phyloP scores from a whole-genome alignment of 1,284 basidiomycete species.

The Apiotrichum domesticum region DNA sequence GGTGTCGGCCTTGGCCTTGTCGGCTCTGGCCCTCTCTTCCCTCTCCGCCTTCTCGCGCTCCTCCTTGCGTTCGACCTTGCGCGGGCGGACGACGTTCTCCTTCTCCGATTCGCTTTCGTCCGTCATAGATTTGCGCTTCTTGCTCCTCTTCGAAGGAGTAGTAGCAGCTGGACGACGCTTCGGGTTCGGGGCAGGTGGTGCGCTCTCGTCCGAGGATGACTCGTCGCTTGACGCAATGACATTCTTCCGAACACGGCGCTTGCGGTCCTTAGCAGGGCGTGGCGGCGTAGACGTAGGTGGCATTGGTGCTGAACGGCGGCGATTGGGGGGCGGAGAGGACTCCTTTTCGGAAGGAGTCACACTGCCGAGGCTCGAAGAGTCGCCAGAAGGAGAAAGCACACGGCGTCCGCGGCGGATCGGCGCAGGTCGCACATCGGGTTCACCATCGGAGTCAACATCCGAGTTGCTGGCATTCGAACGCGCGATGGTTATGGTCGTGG shows the following conservation, averaged over 20 bases:
- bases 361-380: constrained; percentile 1
- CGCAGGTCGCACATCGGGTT: constrained; percentile 6
- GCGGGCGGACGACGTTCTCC: constrained; percentile 1
- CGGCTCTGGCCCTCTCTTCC: neutral
- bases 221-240: constrained; percentile 19
- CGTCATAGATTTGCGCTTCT: constrained; percentile 1
- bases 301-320: neutral
- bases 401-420: constrained; percentile 7
- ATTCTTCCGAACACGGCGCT: constrained; percentile 16
- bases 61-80: constrained; percentile 2
- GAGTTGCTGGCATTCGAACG: constrained; percentile 22
- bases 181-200: neutral
- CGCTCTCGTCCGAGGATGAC: constrained; percentile 1
- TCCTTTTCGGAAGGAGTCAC: neutral
- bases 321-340: neutral
- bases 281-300: neutral
- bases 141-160: neutral
- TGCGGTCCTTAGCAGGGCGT: constrained; percentile 2
- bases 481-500: constrained; percentile 32
- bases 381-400: constrained; percentile 9
- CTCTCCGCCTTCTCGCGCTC: neutral
- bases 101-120: constrained; percentile 8
- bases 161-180: neutral
- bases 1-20: neutral
- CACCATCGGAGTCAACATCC: constrained; percentile 12